Evolutionary conservation across 2,329 filamentous ascomycete genomes (phyloP).

Genomic region (Dothidotthia symphoricarpi): DNA sequence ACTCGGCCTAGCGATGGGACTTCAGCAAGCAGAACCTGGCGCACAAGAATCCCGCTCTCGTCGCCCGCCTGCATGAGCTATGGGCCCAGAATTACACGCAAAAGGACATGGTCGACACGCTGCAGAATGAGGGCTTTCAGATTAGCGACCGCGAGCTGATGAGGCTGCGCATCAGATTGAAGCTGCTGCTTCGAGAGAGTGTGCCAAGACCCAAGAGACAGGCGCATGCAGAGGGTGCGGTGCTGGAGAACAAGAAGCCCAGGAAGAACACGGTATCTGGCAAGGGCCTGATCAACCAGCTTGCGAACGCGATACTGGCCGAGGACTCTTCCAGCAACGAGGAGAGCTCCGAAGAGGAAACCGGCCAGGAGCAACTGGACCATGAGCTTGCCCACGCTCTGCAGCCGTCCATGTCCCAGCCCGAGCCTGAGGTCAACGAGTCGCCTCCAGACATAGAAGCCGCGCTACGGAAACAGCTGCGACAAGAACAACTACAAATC

Average conservation of each 20-base stretch:
- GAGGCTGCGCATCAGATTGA: constrained; percentile 66
- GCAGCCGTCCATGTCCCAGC: constrained; percentile 6
- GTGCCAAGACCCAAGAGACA: constrained; percentile 54
- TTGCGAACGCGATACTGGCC: constrained; percentile 29
- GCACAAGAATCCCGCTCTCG: constrained; percentile 66
- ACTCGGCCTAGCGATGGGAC: constrained; percentile 61
- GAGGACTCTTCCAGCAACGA: constrained; percentile 19
- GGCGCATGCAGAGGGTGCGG: constrained; percentile 24
- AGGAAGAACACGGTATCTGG: constrained; percentile 18
- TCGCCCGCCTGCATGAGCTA: constrained; percentile 69
- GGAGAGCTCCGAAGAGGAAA: constrained; percentile 11
- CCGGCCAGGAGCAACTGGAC: background rate
- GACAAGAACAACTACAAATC: constrained; percentile 48
- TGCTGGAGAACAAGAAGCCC: constrained; percentile 12
- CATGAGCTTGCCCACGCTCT: background rate
- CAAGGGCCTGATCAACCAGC: constrained; percentile 25
- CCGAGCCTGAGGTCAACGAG: constrained; percentile 6
- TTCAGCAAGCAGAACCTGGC: constrained; percentile 73
- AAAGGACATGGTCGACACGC: constrained; percentile 68
- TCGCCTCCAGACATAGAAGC: constrained; percentile 24
- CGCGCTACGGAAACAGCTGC: constrained; percentile 26
- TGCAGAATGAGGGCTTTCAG: constrained; percentile 70
- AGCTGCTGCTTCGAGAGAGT: constrained; percentile 60
- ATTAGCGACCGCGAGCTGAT: constrained; percentile 71
- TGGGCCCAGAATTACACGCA: constrained; percentile 74